Evolutionary conservation across 768 basidiomycete genomes (phyloP).

Genomic region (Hygrocybe punicea): DNA sequence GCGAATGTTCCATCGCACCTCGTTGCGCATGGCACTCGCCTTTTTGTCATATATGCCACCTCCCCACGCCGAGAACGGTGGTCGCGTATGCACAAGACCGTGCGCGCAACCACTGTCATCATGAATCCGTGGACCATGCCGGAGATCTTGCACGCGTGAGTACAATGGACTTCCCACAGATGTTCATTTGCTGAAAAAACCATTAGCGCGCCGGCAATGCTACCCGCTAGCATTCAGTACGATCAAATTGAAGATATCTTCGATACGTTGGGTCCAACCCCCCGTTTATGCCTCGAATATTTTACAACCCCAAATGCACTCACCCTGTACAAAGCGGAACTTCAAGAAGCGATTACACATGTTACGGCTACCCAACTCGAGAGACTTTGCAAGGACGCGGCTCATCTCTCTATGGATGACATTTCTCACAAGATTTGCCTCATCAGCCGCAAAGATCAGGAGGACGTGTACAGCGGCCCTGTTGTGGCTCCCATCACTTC

Average conservation of each 20-base stretch:
- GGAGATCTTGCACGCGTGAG: conserved; percentile 15
- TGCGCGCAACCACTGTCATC: background rate
- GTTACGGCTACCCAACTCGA: conserved; percentile 10
- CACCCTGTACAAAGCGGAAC: conserved; percentile 5
- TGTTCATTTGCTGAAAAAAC: background rate
- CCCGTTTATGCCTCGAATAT: conserved; percentile 8
- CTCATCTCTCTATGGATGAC: background rate
- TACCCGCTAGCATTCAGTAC: background rate
- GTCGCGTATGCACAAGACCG: conserved; percentile 12
- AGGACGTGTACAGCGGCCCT: conserved; percentile 8
- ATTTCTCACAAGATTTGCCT: conserved; percentile 12
- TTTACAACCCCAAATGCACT: background rate
- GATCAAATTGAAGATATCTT: conserved; percentile 7
- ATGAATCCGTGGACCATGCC: conserved; percentile 8
- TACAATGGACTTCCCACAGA: conserved; percentile 2
- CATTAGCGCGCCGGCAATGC: background rate
- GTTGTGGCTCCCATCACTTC: conserved; percentile 12
- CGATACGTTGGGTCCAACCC: conserved; percentile 13
- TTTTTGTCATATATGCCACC: conserved; percentile 15
- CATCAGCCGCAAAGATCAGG: conserved; percentile 8
- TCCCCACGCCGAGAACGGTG: conserved; percentile 10
- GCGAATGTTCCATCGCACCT: conserved; percentile 11
- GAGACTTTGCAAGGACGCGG: conserved; percentile 3
- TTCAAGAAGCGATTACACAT: conserved; percentile 3
- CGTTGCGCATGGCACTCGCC: conserved; percentile 11